Evolutionary conservation across 192 early-diverging fungal genomes (phyloP), one percentile per base, ranked within the genome.

Genomic region (Cladochytrium replicatum): DNA sequence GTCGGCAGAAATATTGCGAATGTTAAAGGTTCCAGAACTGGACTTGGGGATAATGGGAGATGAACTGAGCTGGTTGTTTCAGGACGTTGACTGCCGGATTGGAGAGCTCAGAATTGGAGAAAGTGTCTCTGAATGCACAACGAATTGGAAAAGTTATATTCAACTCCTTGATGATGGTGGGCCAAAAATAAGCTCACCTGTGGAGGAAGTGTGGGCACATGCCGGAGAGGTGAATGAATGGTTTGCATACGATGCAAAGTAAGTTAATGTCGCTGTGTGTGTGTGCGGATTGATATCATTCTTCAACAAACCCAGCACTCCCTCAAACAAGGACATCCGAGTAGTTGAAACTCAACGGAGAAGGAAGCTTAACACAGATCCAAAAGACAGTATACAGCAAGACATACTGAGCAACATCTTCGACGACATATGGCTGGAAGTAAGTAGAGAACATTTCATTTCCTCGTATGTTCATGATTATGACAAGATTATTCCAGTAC

Each of bases 371-470:
- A n/a, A n/a, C n/a, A n/a, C n/a, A n/a, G n/a, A n/a, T n/a, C 66
- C 66, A 15, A 59, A 49, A 32, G 60, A 55, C 11, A 64, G 57
- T 28, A 64, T 68, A 6, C 54, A 46, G 11, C 66, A 68, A 43
- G 66, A 68, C 34, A 68, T 68, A 22, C 29, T 60, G 13, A 48
- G 53, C 13, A 58, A 66, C 25, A n/a, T 69, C 4, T 64, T 72
- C 50, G 69, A 72, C 24, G 69, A 72, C 42, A 46, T 72, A 4
- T 72, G 69, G 69, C 52, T 58, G 27, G 69, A 72, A 54, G 63
- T 72, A 0, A 42, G 22, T 8, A 6, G 23, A 11, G n/a, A 49
- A 11, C 11, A 22, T 6, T 8, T 13, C 7, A 0, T 25, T 55
- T 9, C 31, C 4, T 23, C 15, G 21, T 29, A 9, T 57, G 29